Evolutionary conservation across 352 stramenopile species (phyloP), one percentile per base, ranked within the genome.

Genomic region (Globisporangium barbulae): DNA sequence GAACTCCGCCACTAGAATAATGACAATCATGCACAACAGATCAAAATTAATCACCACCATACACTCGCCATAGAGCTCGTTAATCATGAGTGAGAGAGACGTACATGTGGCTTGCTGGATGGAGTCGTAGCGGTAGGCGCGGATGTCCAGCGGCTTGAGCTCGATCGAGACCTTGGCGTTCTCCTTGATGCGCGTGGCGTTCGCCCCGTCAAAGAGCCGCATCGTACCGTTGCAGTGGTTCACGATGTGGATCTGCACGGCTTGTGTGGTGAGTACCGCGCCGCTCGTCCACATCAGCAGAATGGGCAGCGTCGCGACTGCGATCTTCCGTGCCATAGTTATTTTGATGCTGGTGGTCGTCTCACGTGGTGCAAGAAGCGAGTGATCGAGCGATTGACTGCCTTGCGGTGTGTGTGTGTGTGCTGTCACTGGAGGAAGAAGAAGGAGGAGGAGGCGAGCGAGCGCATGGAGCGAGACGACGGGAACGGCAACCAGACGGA

Each of bases 1-100:
- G 48, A 83, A 78, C 61, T 83, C 75, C 28, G 73, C 75, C 68
- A 83, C 75, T 83, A 61, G 8, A 15, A 41, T 39, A 15, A 48
- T 12, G 19, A 47, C 30, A 39, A 47, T 2, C 8, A 57, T 12
- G 28, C 39, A 47, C 6, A 31, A 59, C 31, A 37, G 17, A 31
- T 21, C 31, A 7, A 28, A 19, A 25, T 10, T 59, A n/a, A 64
- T 15, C 28, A 13, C 12, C 22, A 39, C 22, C 21, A 21, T 21
- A 31, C 10, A 15, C 1, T 50, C 44, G 19, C 44, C 22, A 52
- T 52, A 5, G 5, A 15, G 45, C 45, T 52, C 17, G 15, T 7
- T n/a, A 31, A 31, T n/a, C 8, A 53, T 19, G 35, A 45, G 39
- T 5, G 39, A 44, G 39, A 44, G 39, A n/a, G 47, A 45, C 64